Percentiles rank a stretch among this genome's conserved stretches.
phyloP scores from a whole-genome alignment of 371 early-diverging fungal genomes.

The Lichtheimia ornata region DNA sequence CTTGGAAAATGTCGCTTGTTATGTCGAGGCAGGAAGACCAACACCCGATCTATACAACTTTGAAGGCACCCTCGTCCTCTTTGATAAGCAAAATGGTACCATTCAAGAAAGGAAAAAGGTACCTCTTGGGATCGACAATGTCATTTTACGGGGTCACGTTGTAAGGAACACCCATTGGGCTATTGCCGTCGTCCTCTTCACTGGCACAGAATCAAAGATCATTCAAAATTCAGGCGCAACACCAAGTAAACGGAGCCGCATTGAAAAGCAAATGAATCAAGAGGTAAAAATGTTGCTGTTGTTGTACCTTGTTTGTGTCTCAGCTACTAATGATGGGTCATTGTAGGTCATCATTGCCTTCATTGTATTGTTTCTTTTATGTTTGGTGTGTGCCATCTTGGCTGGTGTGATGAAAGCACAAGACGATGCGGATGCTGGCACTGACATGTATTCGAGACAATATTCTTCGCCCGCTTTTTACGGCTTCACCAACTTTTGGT shows the following conservation, averaged over 20 bases:
- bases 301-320: not conserved
- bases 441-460: conserved; percentile 36
- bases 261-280: conserved; percentile 88
- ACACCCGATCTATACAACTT: conserved; percentile 68
- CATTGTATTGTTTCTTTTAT: conserved; percentile 70
- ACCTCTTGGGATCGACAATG: conserved; percentile 78
- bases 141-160: conserved; percentile 89
- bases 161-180: conserved; percentile 89
- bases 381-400: conserved; percentile 72
- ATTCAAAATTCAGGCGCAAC: conserved; percentile 85
- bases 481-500: conserved; percentile 66
- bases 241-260: conserved; percentile 85
- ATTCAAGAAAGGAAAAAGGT: conserved; percentile 38
- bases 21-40: conserved; percentile 75
- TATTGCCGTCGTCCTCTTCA: conserved; percentile 84
- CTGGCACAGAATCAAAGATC: conserved; percentile 93
- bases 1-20: conserved; percentile 50
- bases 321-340: not conserved
- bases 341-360: conserved; percentile 73
- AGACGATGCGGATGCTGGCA: conserved; percentile 31
- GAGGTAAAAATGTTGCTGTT: conserved; percentile 53
- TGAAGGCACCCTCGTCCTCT: conserved; percentile 57
- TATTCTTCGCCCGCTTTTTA: conserved; percentile 38
- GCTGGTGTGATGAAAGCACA: conserved; percentile 51
- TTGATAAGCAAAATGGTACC: conserved; percentile 19